Base-by-base conservation (phyloP, 805 yeast genomes). In the Yarrowia sp. region DNA sequence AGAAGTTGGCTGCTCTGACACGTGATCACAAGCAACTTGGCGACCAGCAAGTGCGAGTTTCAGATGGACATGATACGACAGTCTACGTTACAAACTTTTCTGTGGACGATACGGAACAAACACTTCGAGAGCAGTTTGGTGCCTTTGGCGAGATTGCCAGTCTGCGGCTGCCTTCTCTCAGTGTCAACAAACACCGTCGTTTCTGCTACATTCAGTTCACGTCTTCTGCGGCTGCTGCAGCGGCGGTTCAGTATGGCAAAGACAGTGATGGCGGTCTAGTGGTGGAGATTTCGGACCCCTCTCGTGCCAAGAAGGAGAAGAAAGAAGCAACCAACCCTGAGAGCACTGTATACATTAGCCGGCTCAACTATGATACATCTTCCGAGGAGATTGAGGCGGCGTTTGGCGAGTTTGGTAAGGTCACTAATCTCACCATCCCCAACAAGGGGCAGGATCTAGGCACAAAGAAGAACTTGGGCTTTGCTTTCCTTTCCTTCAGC, bases 361-460 rank as follows among this genome's bases (percentile, higher is more conserved):
- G 51, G 4, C 43, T 58, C 10, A 18, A 58, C 22, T 58, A 43
- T 35, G 64, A 58, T 17, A 58, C 64, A 8, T 58, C 64, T n/a
- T 32, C 50, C 1, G 51, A 43, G n/a, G 51, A 58, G 51, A 33
- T 58, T n/a, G 41, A 43, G 35, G 43, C 50, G 1, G 50, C 51
- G 8, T 58, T 58, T 58, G 50, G 42, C 1, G 51, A 43, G 43
- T 43, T 58, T 31, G 64, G 64, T 7, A 35, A 32, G 51, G 51
- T 58, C 17, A 43, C 51, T n/a, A 58, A 58, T 9, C 42, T 58
- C 33, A 28, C 51, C 28, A 58, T 58, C 35, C 64, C 64, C 33
- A 58, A 43, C 50, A 58, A 43, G 51, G 64, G 64, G 10, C 64
- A 58, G 18, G 64, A 58, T 44, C 45, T 58, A 22, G 64, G 64